Conservation (phyloP, 345 rosid species). For the Citrus maxima region DNA sequence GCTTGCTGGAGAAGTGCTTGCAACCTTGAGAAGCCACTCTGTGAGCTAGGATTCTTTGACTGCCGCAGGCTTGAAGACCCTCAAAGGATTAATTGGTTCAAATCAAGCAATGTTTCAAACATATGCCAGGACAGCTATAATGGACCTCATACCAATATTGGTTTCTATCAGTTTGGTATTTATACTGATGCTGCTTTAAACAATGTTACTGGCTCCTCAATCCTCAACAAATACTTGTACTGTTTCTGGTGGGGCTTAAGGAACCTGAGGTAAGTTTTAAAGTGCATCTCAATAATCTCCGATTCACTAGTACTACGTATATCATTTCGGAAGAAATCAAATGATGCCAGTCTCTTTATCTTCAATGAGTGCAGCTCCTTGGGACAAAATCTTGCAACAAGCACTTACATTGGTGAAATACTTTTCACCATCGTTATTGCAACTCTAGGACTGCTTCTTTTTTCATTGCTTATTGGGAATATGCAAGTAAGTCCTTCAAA, state of each 20-base stretch:
- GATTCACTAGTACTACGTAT: neutral
- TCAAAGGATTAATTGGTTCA: constrained; percentile 19
- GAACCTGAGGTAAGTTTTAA: constrained; percentile 26
- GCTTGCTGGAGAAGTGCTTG: constrained; percentile 34
- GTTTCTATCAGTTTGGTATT: constrained; percentile 21
- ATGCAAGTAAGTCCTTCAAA: constrained; percentile 22
- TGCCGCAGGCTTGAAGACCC: constrained; percentile 13
- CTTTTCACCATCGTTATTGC: constrained; percentile 31
- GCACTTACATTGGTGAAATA: constrained; percentile 33
- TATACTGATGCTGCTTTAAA: constrained; percentile 13
- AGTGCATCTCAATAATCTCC: neutral
- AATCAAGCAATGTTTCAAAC: constrained; percentile 19
- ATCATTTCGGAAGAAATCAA: neutral
- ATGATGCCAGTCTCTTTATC: neutral
- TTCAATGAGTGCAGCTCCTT: constrained; percentile 18
- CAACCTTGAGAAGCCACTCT: constrained; percentile 20
- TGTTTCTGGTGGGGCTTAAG: constrained; percentile 41
- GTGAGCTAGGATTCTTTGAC: constrained; percentile 20
- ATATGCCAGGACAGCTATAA: neutral
- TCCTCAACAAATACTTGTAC: constrained; percentile 33
- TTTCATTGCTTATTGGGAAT: constrained; percentile 37
- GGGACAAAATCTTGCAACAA: constrained; percentile 24
- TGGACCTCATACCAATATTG: constrained; percentile 2
- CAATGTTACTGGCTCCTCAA: constrained; percentile 15
- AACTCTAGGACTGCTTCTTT: constrained; percentile 29